These are phyloP conservation scores for Solanum infundibuliforme DNA, from an alignment of 257 asterid species.

Conservation along the genomic window DNA sequence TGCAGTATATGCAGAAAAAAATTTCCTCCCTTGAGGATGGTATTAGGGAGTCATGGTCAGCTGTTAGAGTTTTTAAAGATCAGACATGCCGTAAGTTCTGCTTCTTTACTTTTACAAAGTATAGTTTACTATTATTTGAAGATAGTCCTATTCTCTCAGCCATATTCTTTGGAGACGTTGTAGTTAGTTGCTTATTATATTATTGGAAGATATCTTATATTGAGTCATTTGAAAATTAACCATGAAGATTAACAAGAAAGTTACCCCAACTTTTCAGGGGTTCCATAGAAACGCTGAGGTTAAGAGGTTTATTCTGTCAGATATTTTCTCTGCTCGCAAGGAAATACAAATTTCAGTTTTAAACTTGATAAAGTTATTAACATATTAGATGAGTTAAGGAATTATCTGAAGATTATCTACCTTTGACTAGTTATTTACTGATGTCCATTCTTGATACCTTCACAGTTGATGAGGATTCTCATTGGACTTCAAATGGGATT, in stretches of 20 bases:
- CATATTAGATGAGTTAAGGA: not conserved
- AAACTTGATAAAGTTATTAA: not conserved
- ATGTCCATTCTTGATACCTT: conserved; percentile 14
- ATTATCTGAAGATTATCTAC: not conserved
- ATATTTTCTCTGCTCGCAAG: not conserved
- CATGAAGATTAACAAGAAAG: not conserved
- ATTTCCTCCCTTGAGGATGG: conserved; percentile 62
- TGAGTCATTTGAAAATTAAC: not conserved
- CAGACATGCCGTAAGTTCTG: conserved; percentile 46
- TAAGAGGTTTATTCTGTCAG: not conserved
- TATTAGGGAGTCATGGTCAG: conserved; percentile 73
- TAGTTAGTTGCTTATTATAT: not conserved
- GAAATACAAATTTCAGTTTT: not conserved
- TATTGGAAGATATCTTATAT: not conserved
- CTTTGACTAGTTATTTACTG: not conserved
- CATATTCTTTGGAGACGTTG: not conserved
- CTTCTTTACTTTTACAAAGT: not conserved
- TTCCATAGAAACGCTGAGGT: not conserved
- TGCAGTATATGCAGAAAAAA: conserved; percentile 89
- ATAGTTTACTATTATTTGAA: not conserved
- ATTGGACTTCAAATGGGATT: conserved; percentile 30
- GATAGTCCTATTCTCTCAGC: not conserved
- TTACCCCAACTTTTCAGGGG: not conserved
- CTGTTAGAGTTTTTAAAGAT: conserved; percentile 30
- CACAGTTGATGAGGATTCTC: conserved; percentile 36